Conservation (phyloP, 2,329 filamentous ascomycete species). For the Coniochaeta pulveracea region DNA sequence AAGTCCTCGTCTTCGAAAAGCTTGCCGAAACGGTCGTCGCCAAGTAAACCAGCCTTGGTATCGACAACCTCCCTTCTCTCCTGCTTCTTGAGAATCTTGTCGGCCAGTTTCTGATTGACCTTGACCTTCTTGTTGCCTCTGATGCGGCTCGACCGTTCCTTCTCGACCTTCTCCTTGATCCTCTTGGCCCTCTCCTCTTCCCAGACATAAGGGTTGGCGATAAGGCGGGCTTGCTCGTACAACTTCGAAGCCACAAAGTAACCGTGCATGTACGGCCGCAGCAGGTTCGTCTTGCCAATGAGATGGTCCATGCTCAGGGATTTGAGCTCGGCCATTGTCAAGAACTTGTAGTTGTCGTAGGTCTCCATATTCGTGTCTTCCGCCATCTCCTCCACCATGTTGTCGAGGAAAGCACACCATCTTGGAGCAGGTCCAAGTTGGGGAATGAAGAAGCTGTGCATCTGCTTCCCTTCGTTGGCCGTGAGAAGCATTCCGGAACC, state of each 20-base stretch:
- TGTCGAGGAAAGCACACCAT: slow-evolving; percentile 96
- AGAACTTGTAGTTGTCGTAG: slow-evolving; percentile 99
- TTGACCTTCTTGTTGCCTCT: slow-evolving; percentile 94
- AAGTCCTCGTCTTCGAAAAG: slow-evolving; percentile 93
- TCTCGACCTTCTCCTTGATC: slow-evolving; percentile 90
- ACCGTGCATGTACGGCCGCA: slow-evolving; percentile 97
- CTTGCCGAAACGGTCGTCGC: slow-evolving; percentile 75
- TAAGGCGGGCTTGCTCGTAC: slow-evolving; percentile 88
- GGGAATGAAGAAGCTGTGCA: slow-evolving; percentile 61
- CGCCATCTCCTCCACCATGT: slow-evolving; percentile 97
- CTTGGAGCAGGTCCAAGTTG: slow-evolving; percentile 85
- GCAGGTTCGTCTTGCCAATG: slow-evolving; percentile 76
- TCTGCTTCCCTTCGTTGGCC: slow-evolving; percentile 86
- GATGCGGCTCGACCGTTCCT: slow-evolving; percentile 90
- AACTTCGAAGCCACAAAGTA: slow-evolving; percentile 94
- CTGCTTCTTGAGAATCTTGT: slow-evolving; percentile 58
- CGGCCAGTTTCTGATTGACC: slow-evolving; percentile 76
- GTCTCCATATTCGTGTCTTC: slow-evolving; percentile 69
- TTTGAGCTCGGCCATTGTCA: slow-evolving; percentile 77
- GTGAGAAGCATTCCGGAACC: slow-evolving; percentile 92
- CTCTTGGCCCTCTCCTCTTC: slow-evolving; percentile 86
- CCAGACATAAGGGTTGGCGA: slow-evolving; percentile 87
- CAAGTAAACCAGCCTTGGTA: slow-evolving; percentile 55
- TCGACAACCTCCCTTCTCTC: slow-evolving; percentile 49
- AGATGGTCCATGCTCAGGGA: slow-evolving; percentile 79